Evolutionary conservation across 2,329 filamentous ascomycete genomes (phyloP), one percentile per base, ranked within the genome.

Genomic region (Fusarium brevicatenulatum): DNA sequence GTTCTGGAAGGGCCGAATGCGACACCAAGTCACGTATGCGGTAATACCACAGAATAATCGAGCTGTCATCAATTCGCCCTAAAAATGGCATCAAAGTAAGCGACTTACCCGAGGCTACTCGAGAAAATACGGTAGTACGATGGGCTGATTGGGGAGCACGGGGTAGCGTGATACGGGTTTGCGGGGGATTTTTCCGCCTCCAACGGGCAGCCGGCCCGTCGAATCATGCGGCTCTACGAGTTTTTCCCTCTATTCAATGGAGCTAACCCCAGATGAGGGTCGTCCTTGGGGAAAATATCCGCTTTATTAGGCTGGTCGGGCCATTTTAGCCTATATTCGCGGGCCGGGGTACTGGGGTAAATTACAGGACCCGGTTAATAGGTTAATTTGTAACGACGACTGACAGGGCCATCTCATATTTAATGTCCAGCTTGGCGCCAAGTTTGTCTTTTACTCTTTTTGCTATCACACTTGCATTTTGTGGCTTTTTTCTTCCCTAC

Each of bases 21-120:
- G 44, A 72, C 58, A 58, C 2, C 2, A 9, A 64, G n/a, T 18
- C 58, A 72, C 28, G 23, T 40, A 32, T 71, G 62, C 62, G 58
- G 66, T 9, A 47, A 19, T 2, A 13, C 19, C 5, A 3, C 12
- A 15, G 9, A 7, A 63, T 36, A 12, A 16, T 23, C 12, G 53
- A 71, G 53, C 50, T 66, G 30, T 55, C 59, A 21, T 47, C 50
- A 13, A 23, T 15, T 13, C 34, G 3, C 4, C 56, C 68, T 9
- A 58, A 60, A 37, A 21, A 12, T 23, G 37, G 40, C 18, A 60
- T 71, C 23, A 46, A 66, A 34, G 25, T 71, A 28, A 28, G 36
- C 8, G 12, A 16, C 36, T 62, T 69, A 18, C 63, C 57, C 16
- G 30, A 16, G 34, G 36, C 30, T 3, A 19, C 12, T 78, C 80